Conservation (phyloP, 345 rosid species). For the Moricandia moricandioides region DNA sequence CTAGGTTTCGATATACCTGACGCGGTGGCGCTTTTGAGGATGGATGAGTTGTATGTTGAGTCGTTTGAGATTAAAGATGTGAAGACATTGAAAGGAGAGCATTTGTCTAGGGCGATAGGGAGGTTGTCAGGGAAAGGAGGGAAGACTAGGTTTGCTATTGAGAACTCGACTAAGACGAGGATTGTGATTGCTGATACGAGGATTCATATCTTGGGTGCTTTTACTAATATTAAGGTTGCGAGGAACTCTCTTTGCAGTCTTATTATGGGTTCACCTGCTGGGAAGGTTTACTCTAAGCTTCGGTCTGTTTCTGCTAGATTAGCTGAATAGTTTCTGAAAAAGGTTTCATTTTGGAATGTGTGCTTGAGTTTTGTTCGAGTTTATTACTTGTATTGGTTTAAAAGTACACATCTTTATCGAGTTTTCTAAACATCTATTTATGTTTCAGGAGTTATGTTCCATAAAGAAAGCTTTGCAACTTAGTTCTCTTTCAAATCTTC, state of each 20-base stretch:
- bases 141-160: conserved; percentile 79
- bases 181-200: conserved; percentile 81
- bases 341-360: neutral
- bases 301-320: conserved; percentile 42
- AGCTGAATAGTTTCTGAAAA: conserved; percentile 22
- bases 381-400: neutral
- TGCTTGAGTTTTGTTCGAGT: neutral
- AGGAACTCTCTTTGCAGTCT: conserved; percentile 90
- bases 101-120: conserved; percentile 81
- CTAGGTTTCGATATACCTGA: conserved; percentile 75
- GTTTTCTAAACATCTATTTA: neutral
- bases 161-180: conserved; percentile 82
- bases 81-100: conserved; percentile 82
- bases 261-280: conserved; percentile 88
- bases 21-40: conserved; percentile 72
- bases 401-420: neutral
- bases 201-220: conserved; percentile 79
- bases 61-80: conserved; percentile 93
- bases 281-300: conserved; percentile 55
- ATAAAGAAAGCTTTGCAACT: neutral
- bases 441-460: neutral
- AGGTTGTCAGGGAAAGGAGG: conserved; percentile 89
- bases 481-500: neutral
- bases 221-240: conserved; percentile 74
- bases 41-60: conserved; percentile 78